Conservation (phyloP, 1,139 yeast genomes). For the Taphrina confusa region DNA sequence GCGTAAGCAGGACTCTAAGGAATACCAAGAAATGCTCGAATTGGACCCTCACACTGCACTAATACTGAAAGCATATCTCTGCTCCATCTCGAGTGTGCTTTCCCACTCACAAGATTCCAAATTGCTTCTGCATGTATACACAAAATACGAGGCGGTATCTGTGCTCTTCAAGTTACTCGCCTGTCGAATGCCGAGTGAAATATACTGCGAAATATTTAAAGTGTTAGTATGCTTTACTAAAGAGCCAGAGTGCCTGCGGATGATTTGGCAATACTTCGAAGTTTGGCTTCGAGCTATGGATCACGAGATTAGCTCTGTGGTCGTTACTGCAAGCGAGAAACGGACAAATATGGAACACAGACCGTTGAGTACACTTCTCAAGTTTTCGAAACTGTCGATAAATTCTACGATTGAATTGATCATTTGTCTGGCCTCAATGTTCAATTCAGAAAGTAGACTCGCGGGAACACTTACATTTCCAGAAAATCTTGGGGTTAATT, state of each 20-base stretch:
- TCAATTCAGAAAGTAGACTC: not conserved
- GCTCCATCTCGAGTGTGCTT: not conserved
- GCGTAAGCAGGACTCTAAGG: not conserved
- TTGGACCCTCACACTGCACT: constrained; percentile 16
- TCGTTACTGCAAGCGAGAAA: not conserved
- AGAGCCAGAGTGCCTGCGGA: not conserved
- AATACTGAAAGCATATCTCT: constrained; percentile 20
- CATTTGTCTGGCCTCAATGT: not conserved
- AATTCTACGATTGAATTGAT: not conserved
- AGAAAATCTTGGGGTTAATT: not conserved
- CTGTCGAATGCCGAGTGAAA: constrained; percentile 9
- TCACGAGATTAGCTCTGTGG: not conserved
- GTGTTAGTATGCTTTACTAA: not conserved
- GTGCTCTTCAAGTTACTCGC: constrained; percentile 14
- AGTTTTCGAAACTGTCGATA: constrained; percentile 4
- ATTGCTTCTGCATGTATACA: not conserved
- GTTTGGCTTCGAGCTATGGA: constrained; percentile 12
- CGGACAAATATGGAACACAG: not conserved
- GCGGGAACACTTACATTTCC: constrained; percentile 7
- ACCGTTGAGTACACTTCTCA: not conserved
- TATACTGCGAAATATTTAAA: constrained; percentile 1
- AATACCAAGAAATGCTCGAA: constrained; percentile 8
- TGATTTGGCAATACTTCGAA: constrained; percentile 20
- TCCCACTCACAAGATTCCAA: not conserved
- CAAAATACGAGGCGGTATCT: constrained; percentile 4